Percentiles rank a stretch among this genome's conserved stretches.
phyloP scores from a whole-genome alignment of 2,329 filamentous ascomycete species.

The Thielaviopsis euricoi region DNA sequence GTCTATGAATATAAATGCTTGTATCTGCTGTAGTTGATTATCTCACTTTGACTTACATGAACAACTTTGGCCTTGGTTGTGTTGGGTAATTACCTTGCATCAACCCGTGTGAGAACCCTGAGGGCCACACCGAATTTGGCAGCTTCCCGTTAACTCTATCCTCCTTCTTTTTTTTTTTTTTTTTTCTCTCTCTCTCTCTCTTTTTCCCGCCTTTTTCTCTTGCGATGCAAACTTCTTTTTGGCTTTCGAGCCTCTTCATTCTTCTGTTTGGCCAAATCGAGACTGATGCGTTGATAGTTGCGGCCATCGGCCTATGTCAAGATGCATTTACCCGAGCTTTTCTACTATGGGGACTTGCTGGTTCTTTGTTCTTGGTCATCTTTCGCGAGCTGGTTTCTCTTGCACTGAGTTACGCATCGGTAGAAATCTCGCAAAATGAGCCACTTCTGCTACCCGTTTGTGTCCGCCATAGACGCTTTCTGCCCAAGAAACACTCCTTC shows the following conservation, averaged over 20 bases:
- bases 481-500: slow-evolving; percentile 52
- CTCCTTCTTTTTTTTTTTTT: neutral
- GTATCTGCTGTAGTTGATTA: too few relatives aligned
- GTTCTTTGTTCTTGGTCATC: neutral
- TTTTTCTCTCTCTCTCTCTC: neutral
- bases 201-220: too few relatives aligned
- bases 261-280: neutral
- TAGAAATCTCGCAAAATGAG: neutral
- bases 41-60: neutral
- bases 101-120: neutral
- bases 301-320: neutral
- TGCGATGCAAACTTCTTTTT: neutral
- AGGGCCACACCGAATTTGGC: neutral
- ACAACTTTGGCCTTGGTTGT: too few relatives aligned
- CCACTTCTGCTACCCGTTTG: neutral
- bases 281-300: neutral
- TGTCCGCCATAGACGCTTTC: slow-evolving; percentile 39
- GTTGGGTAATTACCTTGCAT: neutral
- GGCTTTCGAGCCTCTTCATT: neutral
- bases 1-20: too few relatives aligned
- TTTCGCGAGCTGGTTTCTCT: slow-evolving; percentile 3
- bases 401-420: neutral
- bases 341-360: neutral
- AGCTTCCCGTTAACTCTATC: neutral
- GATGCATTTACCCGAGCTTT: neutral